These are phyloP conservation scores for Eimeria sp. DNA, from an alignment of 169 alveolate species.

Conservation along the genomic window DNA sequence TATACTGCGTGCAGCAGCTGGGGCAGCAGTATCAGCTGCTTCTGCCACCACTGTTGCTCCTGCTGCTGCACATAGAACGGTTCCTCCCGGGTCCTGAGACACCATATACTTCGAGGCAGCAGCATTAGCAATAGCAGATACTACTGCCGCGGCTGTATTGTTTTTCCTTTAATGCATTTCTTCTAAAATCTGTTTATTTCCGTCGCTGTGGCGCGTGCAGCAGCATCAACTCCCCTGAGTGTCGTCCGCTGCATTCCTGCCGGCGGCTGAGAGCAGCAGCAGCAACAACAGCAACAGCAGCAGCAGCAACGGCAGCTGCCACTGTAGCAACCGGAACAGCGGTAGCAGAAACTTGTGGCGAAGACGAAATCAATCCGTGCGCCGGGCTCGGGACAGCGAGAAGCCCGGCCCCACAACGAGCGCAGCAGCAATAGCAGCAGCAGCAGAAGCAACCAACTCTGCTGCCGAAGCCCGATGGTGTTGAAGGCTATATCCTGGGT, in stretches of 20 bases:
- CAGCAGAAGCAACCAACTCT: background rate
- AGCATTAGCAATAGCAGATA: background rate
- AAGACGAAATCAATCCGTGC: background rate
- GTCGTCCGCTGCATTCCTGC: background rate
- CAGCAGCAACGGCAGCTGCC: slow-evolving; percentile 4
- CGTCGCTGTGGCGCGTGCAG: background rate
- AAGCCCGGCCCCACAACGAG: background rate
- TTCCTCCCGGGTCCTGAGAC: too few relatives aligned
- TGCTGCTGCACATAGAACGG: too few relatives aligned
- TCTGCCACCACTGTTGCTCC: too few relatives aligned
- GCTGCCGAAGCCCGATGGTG: background rate
- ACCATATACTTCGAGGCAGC: background rate
- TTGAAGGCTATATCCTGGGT: background rate
- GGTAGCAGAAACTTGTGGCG: background rate
- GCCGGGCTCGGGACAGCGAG: background rate
- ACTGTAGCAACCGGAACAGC: slow-evolving; percentile 14
- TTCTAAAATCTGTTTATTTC: background rate
- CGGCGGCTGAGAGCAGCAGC: background rate
- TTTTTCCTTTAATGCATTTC: background rate
- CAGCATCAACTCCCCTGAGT: background rate
- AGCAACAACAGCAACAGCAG: slow-evolving; percentile 23
- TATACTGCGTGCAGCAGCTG: too few relatives aligned
- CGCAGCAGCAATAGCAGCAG: background rate
- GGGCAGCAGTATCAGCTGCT: too few relatives aligned
- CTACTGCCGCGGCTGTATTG: background rate